A percentile compares a stretch with the other conserved stretches of the same genome.
Conservation (phyloP, 352 stramenopile species). For the Achlya hypogyna region DNA sequence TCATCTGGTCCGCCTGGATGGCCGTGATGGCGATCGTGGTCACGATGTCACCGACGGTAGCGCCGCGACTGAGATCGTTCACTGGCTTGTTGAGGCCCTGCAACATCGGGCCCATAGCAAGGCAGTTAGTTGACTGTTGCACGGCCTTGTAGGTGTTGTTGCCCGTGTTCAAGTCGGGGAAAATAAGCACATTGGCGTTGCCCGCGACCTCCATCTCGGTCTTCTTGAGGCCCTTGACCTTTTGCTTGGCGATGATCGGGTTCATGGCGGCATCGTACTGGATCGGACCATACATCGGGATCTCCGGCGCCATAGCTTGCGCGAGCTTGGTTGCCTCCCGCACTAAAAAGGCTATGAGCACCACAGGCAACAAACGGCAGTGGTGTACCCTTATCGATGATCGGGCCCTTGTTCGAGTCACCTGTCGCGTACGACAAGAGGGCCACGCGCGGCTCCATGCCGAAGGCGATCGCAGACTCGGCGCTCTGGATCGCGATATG, state of each 20-base stretch:
- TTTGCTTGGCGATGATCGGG: conserved; percentile 65
- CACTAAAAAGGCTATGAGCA: too few relatives aligned
- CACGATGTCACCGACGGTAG: conserved; percentile 85
- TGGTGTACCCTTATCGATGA: conserved; percentile 72
- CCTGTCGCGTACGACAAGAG: conserved; percentile 79
- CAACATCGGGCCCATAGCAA: conserved; percentile 70
- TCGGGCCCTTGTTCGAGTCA: conserved; percentile 63
- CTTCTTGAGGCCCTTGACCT: conserved; percentile 55
- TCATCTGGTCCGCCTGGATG: conserved; percentile 67
- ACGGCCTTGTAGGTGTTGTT: conserved; percentile 89
- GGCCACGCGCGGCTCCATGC: conserved; percentile 69
- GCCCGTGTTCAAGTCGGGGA: conserved; percentile 80
- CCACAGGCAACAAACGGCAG: too few relatives aligned
- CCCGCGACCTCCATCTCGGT: conserved; percentile 51
- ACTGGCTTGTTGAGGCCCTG: conserved; percentile 82
- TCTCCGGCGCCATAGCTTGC: conserved; percentile 47
- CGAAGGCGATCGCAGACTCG: conserved; percentile 66
- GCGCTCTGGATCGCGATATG: conserved; percentile 73
- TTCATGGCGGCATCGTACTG: conserved; percentile 81
- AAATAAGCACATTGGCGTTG: conserved; percentile 76
- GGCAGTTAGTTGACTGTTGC: conserved; percentile 30
- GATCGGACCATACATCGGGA: conserved; percentile 80
- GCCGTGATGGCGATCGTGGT: conserved; percentile 83
- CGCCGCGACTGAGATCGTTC: conserved; percentile 82
- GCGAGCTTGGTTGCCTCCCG: conserved; percentile 65